Conservation (phyloP, 257 asterid species). For the Nicotiana obtusifolia region DNA sequence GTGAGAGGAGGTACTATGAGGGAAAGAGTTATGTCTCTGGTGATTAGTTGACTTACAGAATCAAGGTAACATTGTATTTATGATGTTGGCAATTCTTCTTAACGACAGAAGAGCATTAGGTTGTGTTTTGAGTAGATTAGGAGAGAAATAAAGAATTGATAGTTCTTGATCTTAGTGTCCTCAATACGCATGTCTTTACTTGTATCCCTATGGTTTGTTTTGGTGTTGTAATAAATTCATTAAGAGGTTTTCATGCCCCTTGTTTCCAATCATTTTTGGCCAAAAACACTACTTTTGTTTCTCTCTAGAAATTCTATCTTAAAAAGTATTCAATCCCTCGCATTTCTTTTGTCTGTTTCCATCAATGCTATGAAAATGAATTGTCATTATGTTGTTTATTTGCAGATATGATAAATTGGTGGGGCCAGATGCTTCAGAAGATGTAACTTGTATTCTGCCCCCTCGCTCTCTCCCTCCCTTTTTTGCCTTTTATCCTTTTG, state of each 20-base stretch:
- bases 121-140: not conserved
- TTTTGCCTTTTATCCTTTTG: not conserved
- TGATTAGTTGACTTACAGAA: slow-evolving; percentile 41
- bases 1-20: slow-evolving; percentile 88
- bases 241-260: not conserved
- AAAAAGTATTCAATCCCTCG: not conserved
- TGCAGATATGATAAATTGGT: not conserved
- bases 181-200: not conserved
- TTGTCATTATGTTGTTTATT: not conserved
- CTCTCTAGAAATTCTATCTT: not conserved
- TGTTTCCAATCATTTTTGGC: not conserved
- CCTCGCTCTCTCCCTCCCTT: not conserved
- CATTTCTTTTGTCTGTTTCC: not conserved
- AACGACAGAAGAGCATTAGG: not conserved
- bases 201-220: not conserved
- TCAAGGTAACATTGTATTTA: slow-evolving; percentile 31
- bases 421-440: slow-evolving; percentile 10
- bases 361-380: not conserved
- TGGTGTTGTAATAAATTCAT: not conserved
- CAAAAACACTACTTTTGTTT: not conserved
- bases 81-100: not conserved
- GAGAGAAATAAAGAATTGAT: not conserved
- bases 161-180: not conserved
- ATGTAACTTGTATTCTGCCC: not conserved
- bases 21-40: slow-evolving; percentile 62